Evolutionary conservation across 805 yeast species (phyloP).

Genomic region (Zygotorulaspora sp.): DNA sequence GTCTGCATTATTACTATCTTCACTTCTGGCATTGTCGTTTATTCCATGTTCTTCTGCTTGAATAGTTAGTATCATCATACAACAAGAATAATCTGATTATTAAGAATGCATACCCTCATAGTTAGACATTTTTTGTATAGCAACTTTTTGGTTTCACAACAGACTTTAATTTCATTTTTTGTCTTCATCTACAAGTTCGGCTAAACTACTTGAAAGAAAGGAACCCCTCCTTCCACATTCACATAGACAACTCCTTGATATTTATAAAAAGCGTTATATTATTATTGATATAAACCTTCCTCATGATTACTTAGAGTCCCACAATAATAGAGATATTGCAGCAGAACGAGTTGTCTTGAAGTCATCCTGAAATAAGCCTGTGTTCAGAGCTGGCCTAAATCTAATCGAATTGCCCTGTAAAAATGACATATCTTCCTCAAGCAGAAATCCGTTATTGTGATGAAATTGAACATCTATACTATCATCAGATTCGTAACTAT

Average conservation of each 20-base stretch:
- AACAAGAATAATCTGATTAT: too few relatives aligned
- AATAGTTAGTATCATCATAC: constrained; percentile 4
- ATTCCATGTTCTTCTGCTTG: constrained; percentile 31
- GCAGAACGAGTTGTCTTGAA: constrained; percentile 5
- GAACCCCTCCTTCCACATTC: too few relatives aligned
- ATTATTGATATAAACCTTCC: too few relatives aligned
- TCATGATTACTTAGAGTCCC: constrained; percentile 5
- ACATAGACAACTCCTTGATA: background rate
- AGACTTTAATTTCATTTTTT: too few relatives aligned
- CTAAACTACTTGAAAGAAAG: too few relatives aligned
- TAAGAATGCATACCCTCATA: constrained; percentile 35
- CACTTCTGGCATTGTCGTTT: constrained; percentile 5
- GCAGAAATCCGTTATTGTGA: too few relatives aligned
- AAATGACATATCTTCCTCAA: constrained; percentile 1
- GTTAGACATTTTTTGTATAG: constrained; percentile 26
- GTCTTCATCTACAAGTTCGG: too few relatives aligned
- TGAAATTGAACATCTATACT: too few relatives aligned
- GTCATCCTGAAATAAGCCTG: constrained; percentile 6
- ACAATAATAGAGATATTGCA: constrained; percentile 6
- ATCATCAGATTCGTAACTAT: too few relatives aligned
- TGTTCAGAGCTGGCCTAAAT: constrained; percentile 6
- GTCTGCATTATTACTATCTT: constrained; percentile 8
- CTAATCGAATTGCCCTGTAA: constrained; percentile 2
- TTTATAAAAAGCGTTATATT: too few relatives aligned
- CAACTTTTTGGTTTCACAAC: too few relatives aligned